Conservation (phyloP, 306 rosid species). For the Ziziphus jujuba region DNA sequence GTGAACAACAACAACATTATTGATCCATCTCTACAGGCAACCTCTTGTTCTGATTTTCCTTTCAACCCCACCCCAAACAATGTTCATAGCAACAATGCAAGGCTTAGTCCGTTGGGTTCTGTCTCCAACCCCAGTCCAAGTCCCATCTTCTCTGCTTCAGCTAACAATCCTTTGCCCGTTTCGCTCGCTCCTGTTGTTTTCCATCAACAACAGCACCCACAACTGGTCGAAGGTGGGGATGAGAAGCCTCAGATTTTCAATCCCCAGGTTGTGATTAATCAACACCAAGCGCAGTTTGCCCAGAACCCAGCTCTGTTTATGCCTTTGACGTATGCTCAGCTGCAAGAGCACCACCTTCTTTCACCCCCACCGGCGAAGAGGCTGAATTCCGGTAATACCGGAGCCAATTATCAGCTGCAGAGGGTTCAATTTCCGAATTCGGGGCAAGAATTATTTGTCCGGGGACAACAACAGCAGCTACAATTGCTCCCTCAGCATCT, state of each 20-base stretch:
- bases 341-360: conserved; percentile 58
- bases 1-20: conserved; percentile 35
- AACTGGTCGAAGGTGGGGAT: conserved; percentile 44
- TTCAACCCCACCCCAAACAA: conserved; percentile 33
- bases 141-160: conserved; percentile 37
- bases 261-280: conserved; percentile 54
- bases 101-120: conserved; percentile 33
- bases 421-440: conserved; percentile 44
- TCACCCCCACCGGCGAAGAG: conserved; percentile 62
- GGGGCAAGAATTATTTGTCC: conserved; percentile 46
- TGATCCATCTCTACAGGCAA: conserved; percentile 36
- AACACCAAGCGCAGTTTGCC: conserved; percentile 54
- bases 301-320: conserved; percentile 54
- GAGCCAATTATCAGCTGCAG: conserved; percentile 39
- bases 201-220: conserved; percentile 46
- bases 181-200: conserved; percentile 47
- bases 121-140: conserved; percentile 18
- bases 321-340: conserved; percentile 53
- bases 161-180: conserved; percentile 34
- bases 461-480: conserved; percentile 47
- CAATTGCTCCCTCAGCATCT: conserved; percentile 61
- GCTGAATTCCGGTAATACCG: conserved; percentile 46
- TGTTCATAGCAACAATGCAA: conserved; percentile 19
- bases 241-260: conserved; percentile 62
- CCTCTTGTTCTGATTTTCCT: conserved; percentile 48